These are phyloP conservation scores for Claviceps arundinis DNA, from an alignment of 2,329 filamentous ascomycete genomes.

Conservation along the genomic window DNA sequence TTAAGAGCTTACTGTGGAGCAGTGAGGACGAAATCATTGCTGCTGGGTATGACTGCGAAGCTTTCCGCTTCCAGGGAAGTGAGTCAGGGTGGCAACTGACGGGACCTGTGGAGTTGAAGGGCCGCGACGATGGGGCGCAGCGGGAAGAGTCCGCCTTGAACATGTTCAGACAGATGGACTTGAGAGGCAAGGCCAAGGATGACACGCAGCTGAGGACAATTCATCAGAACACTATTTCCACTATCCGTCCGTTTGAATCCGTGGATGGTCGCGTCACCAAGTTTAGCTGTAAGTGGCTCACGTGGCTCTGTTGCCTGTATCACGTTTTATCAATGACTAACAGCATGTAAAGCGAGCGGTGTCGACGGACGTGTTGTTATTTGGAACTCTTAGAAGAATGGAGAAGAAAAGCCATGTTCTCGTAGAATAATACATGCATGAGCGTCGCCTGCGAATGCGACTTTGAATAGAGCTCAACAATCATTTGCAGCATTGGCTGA, in stretches of 20 bases:
- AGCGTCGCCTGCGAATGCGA: no score
- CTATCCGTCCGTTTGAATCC: slow-evolving; percentile 62
- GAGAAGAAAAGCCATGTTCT: background rate
- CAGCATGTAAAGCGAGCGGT: slow-evolving; percentile 48
- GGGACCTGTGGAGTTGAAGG: slow-evolving; percentile 68
- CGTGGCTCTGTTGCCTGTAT: background rate
- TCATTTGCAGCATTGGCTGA: no score
- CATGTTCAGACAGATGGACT: slow-evolving; percentile 98
- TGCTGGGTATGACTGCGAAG: slow-evolving; percentile 81
- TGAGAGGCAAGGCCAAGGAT: slow-evolving; percentile 84
- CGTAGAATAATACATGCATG: background rate
- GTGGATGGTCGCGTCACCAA: slow-evolving; percentile 53
- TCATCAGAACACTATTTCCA: slow-evolving; percentile 93
- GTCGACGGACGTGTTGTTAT: slow-evolving; percentile 74
- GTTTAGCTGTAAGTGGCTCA: slow-evolving; percentile 67
- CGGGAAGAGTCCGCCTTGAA: slow-evolving; percentile 89
- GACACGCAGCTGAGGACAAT: slow-evolving; percentile 91
- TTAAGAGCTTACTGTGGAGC: slow-evolving; percentile 87
- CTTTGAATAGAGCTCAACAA: no score
- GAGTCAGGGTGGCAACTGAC: slow-evolving; percentile 71
- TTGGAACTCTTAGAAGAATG: slow-evolving; percentile 47
- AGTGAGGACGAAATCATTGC: slow-evolving; percentile 87
- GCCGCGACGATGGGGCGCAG: slow-evolving; percentile 44
- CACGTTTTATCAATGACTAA: slow-evolving; percentile 13
- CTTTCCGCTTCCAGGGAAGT: slow-evolving; percentile 74